Base-by-base conservation (phyloP, 2,329 filamentous ascomycete species). In the Stagonosporopsis cucurbitacearum region DNA sequence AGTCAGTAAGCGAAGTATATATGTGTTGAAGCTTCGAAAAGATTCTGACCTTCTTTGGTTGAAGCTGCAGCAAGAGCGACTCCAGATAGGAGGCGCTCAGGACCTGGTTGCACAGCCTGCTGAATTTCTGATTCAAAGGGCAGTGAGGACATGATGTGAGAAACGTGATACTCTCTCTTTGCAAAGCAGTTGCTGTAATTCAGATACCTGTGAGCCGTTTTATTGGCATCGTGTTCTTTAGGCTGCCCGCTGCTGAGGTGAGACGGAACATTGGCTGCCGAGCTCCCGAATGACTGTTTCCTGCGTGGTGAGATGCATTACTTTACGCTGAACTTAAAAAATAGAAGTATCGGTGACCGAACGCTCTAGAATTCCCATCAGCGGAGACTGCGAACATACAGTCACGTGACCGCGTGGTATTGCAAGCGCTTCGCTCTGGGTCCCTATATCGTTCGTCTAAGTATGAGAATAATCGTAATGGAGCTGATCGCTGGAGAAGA, bases 1-100 rank as follows among this genome's bases (percentile, higher is more conserved):
- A 6, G 20, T 46, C 35, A 46, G 42, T 35, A 12, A 20, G 35
- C 20, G 2, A 12, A 37, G 17, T 19, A 11, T 13, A 17, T 30
- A 9, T 8, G 8, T 13, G 17, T 6, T 32, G 7, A 32, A 28
- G 3, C 17, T 46, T 9, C 4, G 6, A 17, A 13, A 11, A 11
- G 3, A 22, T 30, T 20, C 41, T 53, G 61, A 62, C 66, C 59
- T 42, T 60, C 58, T 35, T 25, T 36, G 35, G 53, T 43, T 36
- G 57, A 44, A 54, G 57, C 62, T 59, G 65, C 64, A 63, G 66
- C 65, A 26, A 67, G 59, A 44, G 61, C 59, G 35, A 65, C 64
- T 20, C 63, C 65, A 36, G 61, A 39, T 15, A 69, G 19, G 11
- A 66, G 44, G n/a, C 62, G 58, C 26, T 63, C 56, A 15, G 54